phyloP scores from a whole-genome alignment of 2,329 filamentous ascomycete genomes.

The Huntiella omanensis region DNA sequence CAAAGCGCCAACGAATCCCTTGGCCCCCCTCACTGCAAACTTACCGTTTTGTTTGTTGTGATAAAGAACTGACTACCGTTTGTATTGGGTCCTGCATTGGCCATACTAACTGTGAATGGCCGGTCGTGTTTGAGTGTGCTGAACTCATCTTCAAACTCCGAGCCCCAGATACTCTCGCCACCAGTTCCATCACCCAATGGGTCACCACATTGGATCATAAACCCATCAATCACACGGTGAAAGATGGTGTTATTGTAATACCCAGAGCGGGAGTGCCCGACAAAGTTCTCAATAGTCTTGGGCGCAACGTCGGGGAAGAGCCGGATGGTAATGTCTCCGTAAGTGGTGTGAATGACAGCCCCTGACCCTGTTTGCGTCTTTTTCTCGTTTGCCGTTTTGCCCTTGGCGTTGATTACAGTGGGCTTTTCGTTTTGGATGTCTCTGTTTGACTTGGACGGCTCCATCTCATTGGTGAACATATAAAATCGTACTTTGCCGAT shows the following conservation, averaged over 20 bases:
- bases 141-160: constrained; percentile 84
- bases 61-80: constrained; percentile 98
- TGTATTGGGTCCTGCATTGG: constrained; percentile 85
- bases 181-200: constrained; percentile 77
- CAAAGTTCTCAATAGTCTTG: constrained; percentile 92
- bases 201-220: constrained; percentile 89
- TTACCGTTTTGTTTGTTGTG: constrained; percentile 82
- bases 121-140: constrained; percentile 83
- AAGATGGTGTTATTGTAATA: constrained; percentile 99
- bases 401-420: constrained; percentile 21
- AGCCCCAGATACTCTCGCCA: constrained; percentile 84
- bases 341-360: constrained; percentile 77
- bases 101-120: constrained; percentile 93
- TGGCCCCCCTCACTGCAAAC: constrained; percentile 17
- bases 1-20: too few relatives aligned
- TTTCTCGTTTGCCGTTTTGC: constrained; percentile 38
- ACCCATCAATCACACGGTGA: constrained; percentile 90
- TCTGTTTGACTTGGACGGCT: constrained; percentile 63
- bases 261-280: constrained; percentile 69
- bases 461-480: constrained; percentile 87
- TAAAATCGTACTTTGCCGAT: constrained; percentile 86
- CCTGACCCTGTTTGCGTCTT: constrained; percentile 54
- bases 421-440: constrained; percentile 95
- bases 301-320: constrained; percentile 87
- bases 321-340: constrained; percentile 84